Base-by-base conservation (phyloP, 306 rosid genomes). In the Fagus sylvatica region DNA sequence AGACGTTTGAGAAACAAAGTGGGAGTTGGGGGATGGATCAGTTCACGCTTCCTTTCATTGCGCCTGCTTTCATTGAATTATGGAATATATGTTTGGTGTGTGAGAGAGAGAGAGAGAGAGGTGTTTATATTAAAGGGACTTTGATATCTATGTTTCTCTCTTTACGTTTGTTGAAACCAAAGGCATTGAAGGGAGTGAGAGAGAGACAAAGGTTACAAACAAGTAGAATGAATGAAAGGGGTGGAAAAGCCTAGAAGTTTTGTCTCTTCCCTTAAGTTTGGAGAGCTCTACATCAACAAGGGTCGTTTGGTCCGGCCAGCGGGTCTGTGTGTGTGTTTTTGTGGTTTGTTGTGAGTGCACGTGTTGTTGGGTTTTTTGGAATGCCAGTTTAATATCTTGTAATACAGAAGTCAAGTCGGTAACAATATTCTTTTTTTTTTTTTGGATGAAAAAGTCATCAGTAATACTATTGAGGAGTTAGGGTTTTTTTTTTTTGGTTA, bases 51-150 rank as follows among this genome's bases (percentile, higher is more conserved):
- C 51, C 72, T 59, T 71, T 82, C 73, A 77, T 67, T 55, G 66
- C 54, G 81, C 66, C 85, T 80, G 82, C 81, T 85, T 80, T 80
- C 79, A 62, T 72, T 75, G 79, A 79, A 80, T 22, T 73, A 59
- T 53, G 67, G 59, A 69, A 72, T 32, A 0, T 10, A 46, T 10
- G 11, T 11, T 12, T 62, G 7, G 17, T 53, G 53, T 53, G 16
- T 3, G 48, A 22, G 28, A 22, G 28, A 22, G 28, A 22, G 49
- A 0, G 49, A 16, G 11, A n/a, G 71, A 65, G 49, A 65, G 71
- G 71, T 57, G 28, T 22, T 22, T 22, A 22, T 22, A 22, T 22
- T 17, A 2, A n/a, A 28, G 51, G 68, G 53, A 6, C 19, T 41
- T 43, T 3, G 10, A 36, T 15, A 53, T 17, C 66, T 66, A 72